These are phyloP conservation scores for Amanita polypyramis DNA, from an alignment of 768 basidiomycete species.

Conservation along the genomic window DNA sequence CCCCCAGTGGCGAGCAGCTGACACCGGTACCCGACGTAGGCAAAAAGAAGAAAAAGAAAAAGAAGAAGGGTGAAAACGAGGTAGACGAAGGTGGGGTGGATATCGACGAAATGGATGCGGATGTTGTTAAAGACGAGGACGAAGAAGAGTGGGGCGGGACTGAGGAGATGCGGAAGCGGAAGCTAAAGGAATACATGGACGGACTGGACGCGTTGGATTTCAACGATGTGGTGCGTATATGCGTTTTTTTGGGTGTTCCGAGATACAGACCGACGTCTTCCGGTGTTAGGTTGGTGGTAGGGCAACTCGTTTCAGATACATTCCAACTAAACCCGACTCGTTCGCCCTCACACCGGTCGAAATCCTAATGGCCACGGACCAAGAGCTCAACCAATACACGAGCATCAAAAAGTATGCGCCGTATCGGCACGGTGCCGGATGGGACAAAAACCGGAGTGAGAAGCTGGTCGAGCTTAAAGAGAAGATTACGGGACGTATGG, in stretches of 20 bases:
- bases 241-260: background rate
- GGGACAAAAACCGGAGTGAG: conserved; percentile 54
- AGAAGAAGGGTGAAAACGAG: conserved; percentile 24
- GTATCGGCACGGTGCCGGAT: conserved; percentile 56
- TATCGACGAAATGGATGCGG: conserved; percentile 42
- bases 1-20: conserved; percentile 20
- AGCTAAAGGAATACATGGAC: conserved; percentile 83
- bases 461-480: conserved; percentile 66
- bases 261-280: conserved; percentile 5
- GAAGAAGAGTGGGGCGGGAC: conserved; percentile 77
- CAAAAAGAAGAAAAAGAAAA: conserved; percentile 46
- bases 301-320: conserved; percentile 90
- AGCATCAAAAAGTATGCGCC: conserved; percentile 87
- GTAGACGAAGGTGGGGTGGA: conserved; percentile 48
- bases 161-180: conserved; percentile 82
- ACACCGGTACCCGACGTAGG: conserved; percentile 25
- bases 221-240: conserved; percentile 76
- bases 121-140: conserved; percentile 24
- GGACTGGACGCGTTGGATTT: conserved; percentile 88
- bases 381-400: conserved; percentile 88
- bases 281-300: conserved; percentile 66
- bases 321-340: conserved; percentile 46
- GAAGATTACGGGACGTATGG: conserved; percentile 38
- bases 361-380: conserved; percentile 84
- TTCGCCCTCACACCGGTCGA: conserved; percentile 76